Conservation (phyloP, 2,329 filamentous ascomycete species). For the Catunica adiposa region DNA sequence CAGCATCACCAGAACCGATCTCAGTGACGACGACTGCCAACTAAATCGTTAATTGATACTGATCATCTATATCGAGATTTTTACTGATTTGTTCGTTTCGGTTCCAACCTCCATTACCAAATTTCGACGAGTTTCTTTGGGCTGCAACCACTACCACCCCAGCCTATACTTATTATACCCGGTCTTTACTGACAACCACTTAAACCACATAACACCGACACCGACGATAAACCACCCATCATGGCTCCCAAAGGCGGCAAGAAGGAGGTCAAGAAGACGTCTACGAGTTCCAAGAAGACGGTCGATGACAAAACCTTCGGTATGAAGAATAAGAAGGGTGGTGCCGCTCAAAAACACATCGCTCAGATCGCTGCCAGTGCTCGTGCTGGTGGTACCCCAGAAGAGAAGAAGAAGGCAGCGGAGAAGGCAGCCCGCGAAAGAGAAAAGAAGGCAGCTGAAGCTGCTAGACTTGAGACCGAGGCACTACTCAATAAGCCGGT, state of each 20-base stretch:
- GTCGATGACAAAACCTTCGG: conserved; percentile 96
- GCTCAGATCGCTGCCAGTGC: conserved; percentile 62
- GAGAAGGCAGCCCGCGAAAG: conserved; percentile 54
- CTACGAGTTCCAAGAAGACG: conserved; percentile 39
- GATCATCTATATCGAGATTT: neutral
- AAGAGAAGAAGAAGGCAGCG: conserved; percentile 66
- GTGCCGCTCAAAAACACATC: conserved; percentile 76
- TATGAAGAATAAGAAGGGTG: conserved; percentile 99
- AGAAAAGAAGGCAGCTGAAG: conserved; percentile 82
- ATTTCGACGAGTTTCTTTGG: neutral
- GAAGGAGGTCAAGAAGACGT: conserved; percentile 29
- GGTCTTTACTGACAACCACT: neutral
- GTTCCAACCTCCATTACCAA: neutral
- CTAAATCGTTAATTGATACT: neutral
- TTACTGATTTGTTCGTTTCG: neutral
- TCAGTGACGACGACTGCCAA: conserved; percentile 5
- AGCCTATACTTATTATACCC: neutral
- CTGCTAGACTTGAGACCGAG: conserved; percentile 63
- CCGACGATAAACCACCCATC: conserved; percentile 22
- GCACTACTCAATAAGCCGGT: conserved; percentile 79
- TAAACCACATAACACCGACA: neutral
- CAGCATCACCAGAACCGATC: conserved; percentile 1
- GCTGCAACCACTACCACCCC: neutral
- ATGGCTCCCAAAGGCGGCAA: conserved; percentile 55
- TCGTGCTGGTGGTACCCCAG: conserved; percentile 59